Evolutionary conservation across 1,284 basidiomycete genomes (phyloP), one percentile per base, ranked within the genome.

Genomic region (Cutaneotrichosporon cyanovorans): DNA sequence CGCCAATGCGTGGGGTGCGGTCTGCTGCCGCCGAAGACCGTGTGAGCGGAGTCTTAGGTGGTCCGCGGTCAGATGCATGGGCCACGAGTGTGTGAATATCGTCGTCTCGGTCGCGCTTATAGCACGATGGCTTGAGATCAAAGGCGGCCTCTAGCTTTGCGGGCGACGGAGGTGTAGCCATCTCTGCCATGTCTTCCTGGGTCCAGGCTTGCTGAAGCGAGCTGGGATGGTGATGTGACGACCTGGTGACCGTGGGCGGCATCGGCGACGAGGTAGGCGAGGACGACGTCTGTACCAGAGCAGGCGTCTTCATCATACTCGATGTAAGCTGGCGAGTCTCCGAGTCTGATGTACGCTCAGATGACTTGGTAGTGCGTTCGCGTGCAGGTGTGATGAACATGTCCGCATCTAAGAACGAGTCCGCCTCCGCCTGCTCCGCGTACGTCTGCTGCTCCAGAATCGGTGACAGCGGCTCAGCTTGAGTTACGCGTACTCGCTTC

Each of bases 261-360:
- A 69, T 68, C 5, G 70, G 70, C 4, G 70, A 71, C 2, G 70
- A 71, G 1, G 66, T 65, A 1, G 70, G 70, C 1, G 68, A 70
- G 7, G 70, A 72, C 1, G 66, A 63, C 0, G 66, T 60, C 39
- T 67, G 63, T 22, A 68, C 56, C 14, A 69, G 50, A 6, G 63
- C 67, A 5, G 67, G 67, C 0, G 67, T 69, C 44, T 64, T 67
- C 57, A 67, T 62, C 57, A 67, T 62, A 30, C 60, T 61, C 2
- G 61, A 60, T 9, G 50, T 56, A 16, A 63, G 48, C 11, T 43
- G 43, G 3, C 25, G 36, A 6, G 46, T 43, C 19, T 37, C 34
- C 5, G 40, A 34, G 30, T n/a, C n/a, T 11, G 48, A 36, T 5
- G 28, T 18, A 22, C 22, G 35, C 34, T 46, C 12, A 4, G 22